Percentiles rank a stretch among this genome's conserved stretches.
Conservation (phyloP, 208 protist species). For the Naegleria fowleri region DNA sequence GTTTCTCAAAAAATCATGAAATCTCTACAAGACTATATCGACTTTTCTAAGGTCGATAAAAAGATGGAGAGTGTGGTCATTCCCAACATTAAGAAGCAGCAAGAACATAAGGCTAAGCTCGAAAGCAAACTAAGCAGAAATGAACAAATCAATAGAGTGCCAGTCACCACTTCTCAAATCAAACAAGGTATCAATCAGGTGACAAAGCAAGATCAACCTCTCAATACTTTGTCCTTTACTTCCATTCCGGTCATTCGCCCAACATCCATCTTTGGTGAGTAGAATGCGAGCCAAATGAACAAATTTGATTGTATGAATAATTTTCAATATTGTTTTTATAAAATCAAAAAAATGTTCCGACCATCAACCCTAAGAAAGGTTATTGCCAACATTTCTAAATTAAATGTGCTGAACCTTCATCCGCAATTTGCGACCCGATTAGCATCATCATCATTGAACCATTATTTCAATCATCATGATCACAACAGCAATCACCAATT, state of each 20-base stretch:
- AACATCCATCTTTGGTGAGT: background rate
- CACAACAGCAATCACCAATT: too few species aligned
- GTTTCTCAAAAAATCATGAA: background rate
- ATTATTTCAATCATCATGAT: too few species aligned
- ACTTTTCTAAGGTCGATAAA: background rate
- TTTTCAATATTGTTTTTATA: too few species aligned
- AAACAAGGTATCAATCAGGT: background rate
- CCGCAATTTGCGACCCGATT: too few species aligned
- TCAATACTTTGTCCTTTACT: background rate
- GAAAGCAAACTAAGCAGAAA: background rate
- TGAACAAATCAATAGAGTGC: background rate
- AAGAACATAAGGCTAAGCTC: background rate
- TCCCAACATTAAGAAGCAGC: background rate
- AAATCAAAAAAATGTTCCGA: too few species aligned
- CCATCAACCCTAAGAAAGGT: too few species aligned
- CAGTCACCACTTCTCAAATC: background rate
- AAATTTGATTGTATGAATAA: too few species aligned
- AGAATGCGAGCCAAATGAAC: too few species aligned
- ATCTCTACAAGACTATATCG: background rate
- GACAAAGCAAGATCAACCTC: background rate
- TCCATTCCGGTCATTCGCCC: background rate
- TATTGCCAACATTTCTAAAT: too few species aligned
- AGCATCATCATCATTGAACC: too few species aligned
- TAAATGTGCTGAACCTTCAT: too few species aligned
- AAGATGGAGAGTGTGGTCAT: background rate